Evolutionary conservation across 495 filamentous ascomycete species (phyloP), one percentile per base, ranked within the genome.

Genomic region (Jackrogersella minutella): DNA sequence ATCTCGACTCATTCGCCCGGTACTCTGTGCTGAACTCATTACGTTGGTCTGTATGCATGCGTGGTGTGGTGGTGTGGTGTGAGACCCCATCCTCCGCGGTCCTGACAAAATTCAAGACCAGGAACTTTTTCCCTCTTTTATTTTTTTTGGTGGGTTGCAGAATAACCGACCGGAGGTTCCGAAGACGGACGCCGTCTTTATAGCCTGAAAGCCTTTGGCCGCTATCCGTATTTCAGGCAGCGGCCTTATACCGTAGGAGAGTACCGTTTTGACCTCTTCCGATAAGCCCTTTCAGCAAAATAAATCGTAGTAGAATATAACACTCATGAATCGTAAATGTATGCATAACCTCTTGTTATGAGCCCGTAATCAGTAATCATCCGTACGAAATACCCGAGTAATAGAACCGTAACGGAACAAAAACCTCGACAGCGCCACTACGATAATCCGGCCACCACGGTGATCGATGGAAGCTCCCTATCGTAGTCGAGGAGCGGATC

Each of bases 211-310:
- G 56, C 61, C 44, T 56, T 60, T 50, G 66, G 39, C 59, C 61
- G 51, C 57, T 39, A 57, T 57, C 61, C 66, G 43, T 69, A 37
- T 69, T 63, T 69, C 61, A 64, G 61, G 66, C 37, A 52, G 60
- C 66, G 57, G 52, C 44, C 60, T 21, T 47, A 65, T 69, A 64
- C 62, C 63, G 54, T 59, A 56, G 47, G 52, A 69, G 66, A 70
- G 68, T 70, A 66, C 68, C 63, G 68, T 70, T 70, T 62, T 70
- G 68, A 66, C 68, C 68, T 70, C 68, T 66, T 62, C 68, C 57
- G 68, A 70, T 62, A 62, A 67, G 30, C 52, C 53, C 8, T 63
- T 58, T 44, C 46, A 50, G 51, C 43, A 33, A 54, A 62, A 67
- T 54, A 41, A 66, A 67, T 54, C 58, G 41, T 61, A 33, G 41